Evolutionary conservation across 2,329 filamentous ascomycete genomes (phyloP).

Genomic region (Emergomyces pasteurianus): DNA sequence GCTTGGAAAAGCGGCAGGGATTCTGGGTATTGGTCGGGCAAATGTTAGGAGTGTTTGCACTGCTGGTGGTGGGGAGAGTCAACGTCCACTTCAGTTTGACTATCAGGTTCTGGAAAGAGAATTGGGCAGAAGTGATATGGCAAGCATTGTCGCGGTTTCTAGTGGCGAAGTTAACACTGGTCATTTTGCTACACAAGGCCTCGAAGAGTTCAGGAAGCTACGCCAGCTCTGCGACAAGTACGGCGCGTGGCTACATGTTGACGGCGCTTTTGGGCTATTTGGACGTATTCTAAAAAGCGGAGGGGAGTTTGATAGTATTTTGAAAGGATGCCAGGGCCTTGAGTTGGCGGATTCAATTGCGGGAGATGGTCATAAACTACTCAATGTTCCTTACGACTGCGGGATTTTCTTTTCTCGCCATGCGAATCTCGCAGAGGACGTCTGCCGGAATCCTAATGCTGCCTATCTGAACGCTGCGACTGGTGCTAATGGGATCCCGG

Average conservation of each 20-base stretch:
- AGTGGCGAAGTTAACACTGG: conserved; percentile 88
- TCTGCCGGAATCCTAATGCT: conserved; percentile 76
- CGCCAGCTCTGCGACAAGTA: conserved; percentile 60
- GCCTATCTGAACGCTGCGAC: conserved; percentile 52
- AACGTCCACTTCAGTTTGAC: conserved; percentile 58
- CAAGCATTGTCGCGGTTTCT: conserved; percentile 69
- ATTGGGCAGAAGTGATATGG: conserved; percentile 42
- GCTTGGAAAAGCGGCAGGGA: conserved; percentile 66
- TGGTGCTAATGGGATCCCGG: conserved; percentile 45
- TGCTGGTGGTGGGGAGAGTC: conserved; percentile 26
- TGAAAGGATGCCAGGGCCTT: conserved; percentile 46
- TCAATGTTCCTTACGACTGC: conserved; percentile 90
- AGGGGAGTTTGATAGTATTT: conserved; percentile 39
- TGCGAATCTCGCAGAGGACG: conserved; percentile 43
- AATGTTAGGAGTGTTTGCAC: conserved; percentile 50
- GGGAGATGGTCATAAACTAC: conserved; percentile 77
- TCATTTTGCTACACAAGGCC: conserved; percentile 53
- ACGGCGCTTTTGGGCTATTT: conserved; percentile 83
- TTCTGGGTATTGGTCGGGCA: conserved; percentile 64
- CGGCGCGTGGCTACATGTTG: conserved; percentile 77
- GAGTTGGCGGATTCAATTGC: conserved; percentile 81
- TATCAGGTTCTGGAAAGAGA: conserved; percentile 51
- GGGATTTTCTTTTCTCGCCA: conserved; percentile 76
- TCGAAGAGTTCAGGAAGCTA: conserved; percentile 49
- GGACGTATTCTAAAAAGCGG: conserved; percentile 50